Evolutionary conservation across 2,329 filamentous ascomycete species (phyloP).

Genomic region (Moelleriella libera): DNA sequence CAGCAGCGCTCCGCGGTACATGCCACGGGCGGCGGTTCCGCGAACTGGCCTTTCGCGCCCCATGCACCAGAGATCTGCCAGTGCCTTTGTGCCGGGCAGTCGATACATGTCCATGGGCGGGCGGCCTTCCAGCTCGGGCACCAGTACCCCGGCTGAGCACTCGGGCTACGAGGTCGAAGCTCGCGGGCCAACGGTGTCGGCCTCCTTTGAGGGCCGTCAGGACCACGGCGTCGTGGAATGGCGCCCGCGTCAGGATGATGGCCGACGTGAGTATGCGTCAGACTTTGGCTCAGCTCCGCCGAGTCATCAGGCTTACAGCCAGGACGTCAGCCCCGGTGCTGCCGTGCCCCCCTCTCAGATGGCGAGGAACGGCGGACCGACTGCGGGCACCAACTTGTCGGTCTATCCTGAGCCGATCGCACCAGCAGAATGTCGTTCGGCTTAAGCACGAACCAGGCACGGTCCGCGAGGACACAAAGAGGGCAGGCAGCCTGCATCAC

Average conservation of each 20-base stretch:
- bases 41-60: conserved; percentile 4
- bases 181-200: background rate
- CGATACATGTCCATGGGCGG: conserved; percentile 3
- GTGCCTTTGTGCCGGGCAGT: conserved; percentile 7
- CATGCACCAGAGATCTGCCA: conserved; percentile 11
- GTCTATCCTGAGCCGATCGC: conserved; percentile 3
- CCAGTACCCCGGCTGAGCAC: conserved; percentile 1
- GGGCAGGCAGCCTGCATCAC: too few species aligned
- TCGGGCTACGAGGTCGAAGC: conserved; percentile 1
- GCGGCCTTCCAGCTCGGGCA: conserved; percentile 10
- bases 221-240: conserved; percentile 2
- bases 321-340: background rate
- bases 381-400: background rate
- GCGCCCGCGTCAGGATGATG: conserved; percentile 1
- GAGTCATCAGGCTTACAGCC: background rate
- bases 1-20: background rate
- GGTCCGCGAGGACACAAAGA: too few species aligned
- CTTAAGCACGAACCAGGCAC: background rate
- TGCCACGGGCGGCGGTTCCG: background rate
- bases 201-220: background rate
- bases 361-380: background rate
- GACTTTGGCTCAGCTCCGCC: background rate
- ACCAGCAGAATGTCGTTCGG: background rate
- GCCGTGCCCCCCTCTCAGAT: background rate
- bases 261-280: conserved; percentile 1